Evolutionary conservation across 2,329 filamentous ascomycete genomes (phyloP).

Genomic region (Nemania sp.): DNA sequence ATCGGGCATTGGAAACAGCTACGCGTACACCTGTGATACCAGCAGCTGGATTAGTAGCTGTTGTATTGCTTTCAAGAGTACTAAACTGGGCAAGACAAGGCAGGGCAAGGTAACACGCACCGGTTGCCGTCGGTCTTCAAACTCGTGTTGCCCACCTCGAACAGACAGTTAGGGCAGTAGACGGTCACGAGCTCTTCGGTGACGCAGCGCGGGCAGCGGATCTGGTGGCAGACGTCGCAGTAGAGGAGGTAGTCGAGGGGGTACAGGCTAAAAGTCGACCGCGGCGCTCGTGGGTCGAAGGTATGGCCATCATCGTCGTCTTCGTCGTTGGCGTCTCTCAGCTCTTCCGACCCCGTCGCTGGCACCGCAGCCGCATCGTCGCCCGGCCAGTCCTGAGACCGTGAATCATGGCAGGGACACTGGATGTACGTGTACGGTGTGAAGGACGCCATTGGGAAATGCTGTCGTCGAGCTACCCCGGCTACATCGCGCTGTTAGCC

Average conservation of each 20-base stretch:
- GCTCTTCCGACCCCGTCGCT: slow-evolving; percentile 27
- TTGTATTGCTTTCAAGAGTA: neutral
- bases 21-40: slow-evolving; percentile 71
- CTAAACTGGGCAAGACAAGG: neutral
- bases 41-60: slow-evolving; percentile 10
- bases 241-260: slow-evolving; percentile 93
- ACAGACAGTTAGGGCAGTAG: slow-evolving; percentile 93
- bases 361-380: slow-evolving; percentile 37
- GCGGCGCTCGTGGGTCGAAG: slow-evolving; percentile 82
- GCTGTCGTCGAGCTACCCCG: slow-evolving; percentile 17
- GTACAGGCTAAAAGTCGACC: slow-evolving; percentile 89
- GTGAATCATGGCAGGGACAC: slow-evolving; percentile 56
- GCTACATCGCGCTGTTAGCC: too few relatives aligned
- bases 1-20: slow-evolving; percentile 96
- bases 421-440: slow-evolving; percentile 68
- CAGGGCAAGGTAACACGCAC: slow-evolving; percentile 51
- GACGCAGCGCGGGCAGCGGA: slow-evolving; percentile 89
- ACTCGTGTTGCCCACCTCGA: slow-evolving; percentile 92
- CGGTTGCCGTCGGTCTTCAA: slow-evolving; percentile 91
- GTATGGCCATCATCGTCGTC: slow-evolving; percentile 62
- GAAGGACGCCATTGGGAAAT: slow-evolving; percentile 42
- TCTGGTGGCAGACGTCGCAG: slow-evolving; percentile 96
- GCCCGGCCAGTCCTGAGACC: slow-evolving; percentile 30
- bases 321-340: slow-evolving; percentile 55
- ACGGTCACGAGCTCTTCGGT: slow-evolving; percentile 92